phyloP scores from a whole-genome alignment of 1,284 basidiomycete genomes.

The Waitea zeae region DNA sequence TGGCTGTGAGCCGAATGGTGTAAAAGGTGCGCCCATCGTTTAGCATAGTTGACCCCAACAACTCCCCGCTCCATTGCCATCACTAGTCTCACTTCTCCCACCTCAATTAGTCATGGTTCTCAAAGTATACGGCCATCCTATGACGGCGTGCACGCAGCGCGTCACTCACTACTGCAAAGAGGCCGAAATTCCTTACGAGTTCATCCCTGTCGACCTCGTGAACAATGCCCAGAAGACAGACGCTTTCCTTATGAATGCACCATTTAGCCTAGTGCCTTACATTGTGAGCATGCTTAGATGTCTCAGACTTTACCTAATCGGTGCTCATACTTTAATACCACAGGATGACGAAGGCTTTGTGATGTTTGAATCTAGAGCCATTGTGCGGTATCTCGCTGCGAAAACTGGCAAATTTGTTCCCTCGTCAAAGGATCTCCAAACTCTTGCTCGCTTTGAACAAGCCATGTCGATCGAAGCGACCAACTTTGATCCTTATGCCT shows the following conservation, averaged over 20 bases:
- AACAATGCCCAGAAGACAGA: constrained; percentile 28
- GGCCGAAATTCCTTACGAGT: constrained; percentile 9
- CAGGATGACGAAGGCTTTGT: constrained; percentile 27
- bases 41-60: no score
- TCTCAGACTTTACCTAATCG: background rate
- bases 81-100: background rate
- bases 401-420: constrained; percentile 16
- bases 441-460: constrained; percentile 32
- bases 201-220: constrained; percentile 9
- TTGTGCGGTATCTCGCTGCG: constrained; percentile 26
- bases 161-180: constrained; percentile 10
- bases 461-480: constrained; percentile 31
- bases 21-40: no score
- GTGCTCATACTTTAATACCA: background rate
- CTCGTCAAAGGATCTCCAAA: constrained; percentile 17
- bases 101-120: constrained; percentile 7
- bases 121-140: constrained; percentile 7
- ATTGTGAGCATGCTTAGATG: constrained; percentile 19
- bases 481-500: constrained; percentile 31
- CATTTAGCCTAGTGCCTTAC: constrained; percentile 51
- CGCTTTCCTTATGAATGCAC: constrained; percentile 28
- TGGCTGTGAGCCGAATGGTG: no score
- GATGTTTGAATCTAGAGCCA: constrained; percentile 34
- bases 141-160: constrained; percentile 12
- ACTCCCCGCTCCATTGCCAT: no score